phyloP scores from a whole-genome alignment of 768 basidiomycete species.

The Amanita exitialis region DNA sequence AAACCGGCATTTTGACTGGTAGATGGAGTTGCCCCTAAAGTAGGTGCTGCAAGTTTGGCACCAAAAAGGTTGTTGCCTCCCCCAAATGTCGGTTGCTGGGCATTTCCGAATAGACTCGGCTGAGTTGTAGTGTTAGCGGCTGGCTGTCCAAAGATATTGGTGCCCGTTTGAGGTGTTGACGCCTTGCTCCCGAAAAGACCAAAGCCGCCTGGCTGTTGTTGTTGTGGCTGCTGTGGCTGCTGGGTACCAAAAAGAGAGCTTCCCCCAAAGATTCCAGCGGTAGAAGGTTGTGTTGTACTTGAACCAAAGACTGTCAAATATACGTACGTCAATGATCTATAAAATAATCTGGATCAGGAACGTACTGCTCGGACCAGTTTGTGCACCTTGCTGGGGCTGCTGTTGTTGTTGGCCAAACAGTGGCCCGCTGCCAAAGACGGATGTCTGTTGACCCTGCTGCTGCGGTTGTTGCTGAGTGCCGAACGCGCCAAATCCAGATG shows the following conservation, averaged over 20 bases:
- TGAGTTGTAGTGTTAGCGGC: constrained; percentile 17
- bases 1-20: constrained; percentile 28
- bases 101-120: constrained; percentile 39
- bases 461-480: constrained; percentile 23
- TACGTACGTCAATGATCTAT: neutral
- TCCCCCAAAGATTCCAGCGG: constrained; percentile 14
- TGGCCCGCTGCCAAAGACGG: constrained; percentile 16
- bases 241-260: constrained; percentile 12
- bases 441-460: constrained; percentile 19
- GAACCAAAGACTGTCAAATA: constrained; percentile 2
- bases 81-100: constrained; percentile 32
- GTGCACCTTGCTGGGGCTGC: constrained; percentile 22
- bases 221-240: constrained; percentile 15
- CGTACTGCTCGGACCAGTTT: constrained; percentile 17
- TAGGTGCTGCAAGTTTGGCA: constrained; percentile 39
- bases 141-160: constrained; percentile 33
- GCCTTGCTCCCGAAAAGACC: constrained; percentile 37
- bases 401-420: constrained; percentile 12
- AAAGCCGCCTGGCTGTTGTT: constrained; percentile 25
- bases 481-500: constrained; percentile 29
- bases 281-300: neutral
- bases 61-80: constrained; percentile 33
- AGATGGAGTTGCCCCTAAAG: constrained; percentile 33
- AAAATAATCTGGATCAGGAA: neutral
- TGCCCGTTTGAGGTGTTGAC: constrained; percentile 19